Evolutionary conservation across 306 rosid species (phyloP).

Genomic region (Vicia faba): DNA sequence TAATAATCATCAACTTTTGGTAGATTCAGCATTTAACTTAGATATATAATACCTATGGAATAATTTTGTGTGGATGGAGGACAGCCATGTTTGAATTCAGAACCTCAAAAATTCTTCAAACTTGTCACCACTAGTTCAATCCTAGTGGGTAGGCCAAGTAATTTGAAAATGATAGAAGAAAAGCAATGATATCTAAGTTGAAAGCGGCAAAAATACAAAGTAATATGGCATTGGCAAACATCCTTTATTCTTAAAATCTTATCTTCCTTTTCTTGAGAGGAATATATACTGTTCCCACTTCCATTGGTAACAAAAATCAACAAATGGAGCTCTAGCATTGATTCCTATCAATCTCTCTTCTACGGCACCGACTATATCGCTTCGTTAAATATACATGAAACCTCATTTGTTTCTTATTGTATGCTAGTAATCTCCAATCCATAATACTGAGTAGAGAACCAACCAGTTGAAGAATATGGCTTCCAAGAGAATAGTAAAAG

Average conservation of each 20-base stretch:
- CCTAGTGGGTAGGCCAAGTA: slow-evolving; percentile 1
- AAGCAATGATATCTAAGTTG: slow-evolving; percentile 26
- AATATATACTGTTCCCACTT: slow-evolving; percentile 78
- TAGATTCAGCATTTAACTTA: slow-evolving; percentile 12
- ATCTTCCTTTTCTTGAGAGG: slow-evolving; percentile 44
- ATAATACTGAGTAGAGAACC: slow-evolving; percentile 16
- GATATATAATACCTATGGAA: slow-evolving; percentile 17
- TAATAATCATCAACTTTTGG: background rate
- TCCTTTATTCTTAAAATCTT: slow-evolving; percentile 48
- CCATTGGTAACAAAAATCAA: slow-evolving; percentile 41
- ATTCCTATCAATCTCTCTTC: slow-evolving; percentile 36
- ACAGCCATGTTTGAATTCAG: background rate
- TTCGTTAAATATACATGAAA: slow-evolving; percentile 52
- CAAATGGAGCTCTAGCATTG: slow-evolving; percentile 43
- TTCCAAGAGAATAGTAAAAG: slow-evolving; percentile 84
- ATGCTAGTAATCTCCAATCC: slow-evolving; percentile 21
- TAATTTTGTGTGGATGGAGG: slow-evolving; percentile 19
- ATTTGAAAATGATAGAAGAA: no score
- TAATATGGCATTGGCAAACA: slow-evolving; percentile 37
- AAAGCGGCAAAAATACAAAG: slow-evolving; percentile 25
- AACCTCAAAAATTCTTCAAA: background rate
- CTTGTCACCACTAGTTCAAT: slow-evolving; percentile 2
- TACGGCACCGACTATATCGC: slow-evolving; percentile 31
- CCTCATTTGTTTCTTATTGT: slow-evolving; percentile 32
- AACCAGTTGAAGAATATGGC: slow-evolving; percentile 57